Base-by-base conservation (phyloP, 768 basidiomycete species). In the Boletus speciosus region DNA sequence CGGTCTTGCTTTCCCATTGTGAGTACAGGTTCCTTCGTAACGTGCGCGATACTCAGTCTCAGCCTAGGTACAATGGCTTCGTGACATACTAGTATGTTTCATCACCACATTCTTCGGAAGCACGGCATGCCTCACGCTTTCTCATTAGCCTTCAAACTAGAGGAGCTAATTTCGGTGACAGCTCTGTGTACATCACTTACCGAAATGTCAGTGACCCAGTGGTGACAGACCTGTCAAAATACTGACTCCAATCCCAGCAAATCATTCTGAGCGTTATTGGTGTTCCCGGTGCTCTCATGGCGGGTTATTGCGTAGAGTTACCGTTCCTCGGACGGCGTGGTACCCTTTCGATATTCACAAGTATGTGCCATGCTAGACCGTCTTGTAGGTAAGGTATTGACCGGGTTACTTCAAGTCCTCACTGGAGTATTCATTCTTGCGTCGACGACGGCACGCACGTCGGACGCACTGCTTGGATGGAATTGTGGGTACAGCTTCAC, bases 1-100 rank as follows among this genome's bases (percentile, higher is more conserved):
- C 54, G 89, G 88, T 7, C 76, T 90, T 14, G 88, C 88, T 3
- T 89, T 85, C 58, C 86, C 88, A 15, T 68, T 90, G 73, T 84
- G 58, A 67, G 77, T 66, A 4, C 27, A 34, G 4, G 21, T 35
- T 35, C 11, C 6, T 39, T 19, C 9, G 1, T 27, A 21, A n/a
- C 29, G 3, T 44, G 11, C 14, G 43, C 7, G 6, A 4, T 55
- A 11, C 44, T 62, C 16, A 49, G 8, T 19, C n/a, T 49, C 23
- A 4, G 21, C 19, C 14, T 44, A 78, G 77, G 36, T 79, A 82
- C 59, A 78, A 82, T 64, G 74, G 72, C 49, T 79, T 80, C 59
- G 73, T 83, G 19, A 77, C 78, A 4, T 83, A 76, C 60, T 82
- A 76, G 81, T 82, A 45, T 64, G 36, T 51, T 40, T 19, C 31